These are phyloP conservation scores for Kregervanrija fluxuum DNA, from an alignment of 805 yeast genomes.

Conservation along the genomic window DNA sequence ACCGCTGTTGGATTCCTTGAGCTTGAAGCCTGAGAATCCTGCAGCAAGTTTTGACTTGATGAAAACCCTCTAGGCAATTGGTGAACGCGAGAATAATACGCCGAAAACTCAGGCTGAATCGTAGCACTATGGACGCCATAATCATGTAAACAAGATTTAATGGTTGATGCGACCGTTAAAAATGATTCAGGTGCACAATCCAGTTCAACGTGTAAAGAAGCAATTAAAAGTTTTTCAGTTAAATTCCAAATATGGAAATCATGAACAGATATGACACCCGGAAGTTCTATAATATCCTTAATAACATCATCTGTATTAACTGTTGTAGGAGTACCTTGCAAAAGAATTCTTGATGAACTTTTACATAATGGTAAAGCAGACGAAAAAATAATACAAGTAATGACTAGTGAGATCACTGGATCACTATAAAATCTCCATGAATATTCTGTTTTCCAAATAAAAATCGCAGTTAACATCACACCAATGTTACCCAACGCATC, in stretches of 20 bases:
- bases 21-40: constrained; percentile 1
- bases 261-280: constrained; percentile 78
- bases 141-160: constrained; percentile 70
- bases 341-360: constrained; percentile 75
- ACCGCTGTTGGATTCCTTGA: neutral
- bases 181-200: constrained; percentile 59
- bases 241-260: constrained; percentile 97
- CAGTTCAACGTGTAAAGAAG: constrained; percentile 82
- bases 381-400: constrained; percentile 82
- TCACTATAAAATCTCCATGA: constrained; percentile 84
- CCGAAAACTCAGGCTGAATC: constrained; percentile 86
- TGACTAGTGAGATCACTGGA: constrained; percentile 77
- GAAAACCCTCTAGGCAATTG: constrained; percentile 26
- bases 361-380: constrained; percentile 87
- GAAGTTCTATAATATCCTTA: constrained; percentile 55
- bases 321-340: constrained; percentile 89
- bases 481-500: constrained; percentile 96
- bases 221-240: constrained; percentile 79
- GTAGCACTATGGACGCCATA: constrained; percentile 91
- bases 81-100: constrained; percentile 24
- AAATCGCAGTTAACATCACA: constrained; percentile 80
- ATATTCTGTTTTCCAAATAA: constrained; percentile 90
- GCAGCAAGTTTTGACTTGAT: constrained; percentile 11
- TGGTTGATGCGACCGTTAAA: constrained; percentile 61
- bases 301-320: constrained; percentile 71